Base-by-base conservation (phyloP, 2,329 filamentous ascomycete genomes). In the Alternaria sp. region DNA sequence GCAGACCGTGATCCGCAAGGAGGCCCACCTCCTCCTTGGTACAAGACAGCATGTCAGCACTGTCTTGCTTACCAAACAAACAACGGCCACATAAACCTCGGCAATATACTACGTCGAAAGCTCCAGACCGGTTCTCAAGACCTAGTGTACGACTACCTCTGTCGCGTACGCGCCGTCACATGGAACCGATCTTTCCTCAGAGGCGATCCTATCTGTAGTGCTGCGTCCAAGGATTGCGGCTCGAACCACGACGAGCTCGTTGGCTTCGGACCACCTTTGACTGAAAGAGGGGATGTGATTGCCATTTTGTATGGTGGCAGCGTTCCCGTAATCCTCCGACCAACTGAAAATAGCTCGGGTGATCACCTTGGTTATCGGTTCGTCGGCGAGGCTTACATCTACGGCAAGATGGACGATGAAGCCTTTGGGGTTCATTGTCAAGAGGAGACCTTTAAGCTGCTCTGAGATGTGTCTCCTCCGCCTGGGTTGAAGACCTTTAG, bases 301-400 rank as follows among this genome's bases (percentile, higher is more conserved):
- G 32, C 32, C 32, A 16, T 36, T 16, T 0, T 36, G 0, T 36
- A 16, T 14, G 32, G 32, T 0, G 0, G 32, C 1, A 36, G 32
- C 2, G 32, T 36, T 36, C 32, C 32, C 0, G 32, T 36, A 2
- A 1, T 36, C 0, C 6, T 36, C 1, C 12, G 32, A 3, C 32
- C 32, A 0, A 14, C 12, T 0, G 14, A 14, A 5, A 36, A 1
- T 0, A 14, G 12, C 11, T 16, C 32, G 2, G 14, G 32, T 14
- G 32, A 36, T 0, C 32, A 36, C 5, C 11, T 16, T 14, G 32
- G 32, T 6, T 36, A 36, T 36, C 32, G 6, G 0, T 36, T 36
- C 12, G 14, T 36, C 0, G 14, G 32, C 5, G 32, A 36, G 12
- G 14, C 32, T 16, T 36, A 36, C 14, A 14, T 36, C 2, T 36